Conservation (phyloP, 2,329 filamentous ascomycete species). For the Chaetomiaceae sp. region DNA sequence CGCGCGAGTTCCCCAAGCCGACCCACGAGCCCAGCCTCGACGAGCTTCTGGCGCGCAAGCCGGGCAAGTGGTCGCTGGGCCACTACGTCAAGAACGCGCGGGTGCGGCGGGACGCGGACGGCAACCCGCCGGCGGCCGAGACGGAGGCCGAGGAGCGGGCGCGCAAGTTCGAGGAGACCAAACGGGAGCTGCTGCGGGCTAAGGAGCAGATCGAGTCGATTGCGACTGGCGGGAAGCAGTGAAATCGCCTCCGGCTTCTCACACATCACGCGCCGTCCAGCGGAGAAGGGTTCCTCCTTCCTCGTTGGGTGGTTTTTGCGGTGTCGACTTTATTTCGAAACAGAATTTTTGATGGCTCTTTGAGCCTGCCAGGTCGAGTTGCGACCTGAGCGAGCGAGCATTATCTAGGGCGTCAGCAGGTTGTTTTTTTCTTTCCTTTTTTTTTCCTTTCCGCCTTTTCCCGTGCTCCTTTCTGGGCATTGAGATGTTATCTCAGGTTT, state of each 20-base stretch:
- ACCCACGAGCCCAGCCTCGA: constrained; percentile 37
- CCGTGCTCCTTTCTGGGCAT: neutral
- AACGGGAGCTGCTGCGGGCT: constrained; percentile 43
- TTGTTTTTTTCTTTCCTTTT: neutral
- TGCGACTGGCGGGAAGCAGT: too few relatives aligned
- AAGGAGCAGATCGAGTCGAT: constrained; percentile 24
- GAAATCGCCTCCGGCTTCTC: too few relatives aligned
- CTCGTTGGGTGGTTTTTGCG: too few relatives aligned
- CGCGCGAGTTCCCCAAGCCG: constrained; percentile 41
- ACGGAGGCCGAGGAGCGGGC: constrained; percentile 32
- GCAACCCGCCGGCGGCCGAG: neutral
- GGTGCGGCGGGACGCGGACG: neutral
- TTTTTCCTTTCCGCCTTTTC: neutral
- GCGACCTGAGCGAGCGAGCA: neutral
- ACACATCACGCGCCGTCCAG: too few relatives aligned
- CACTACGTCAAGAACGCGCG: constrained; percentile 32
- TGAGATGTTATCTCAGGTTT: neutral
- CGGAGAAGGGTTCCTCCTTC: too few relatives aligned
- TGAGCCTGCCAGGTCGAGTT: too few relatives aligned
- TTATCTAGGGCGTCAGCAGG: neutral
- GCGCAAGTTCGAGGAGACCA: constrained; percentile 43
- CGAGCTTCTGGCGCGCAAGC: constrained; percentile 41
- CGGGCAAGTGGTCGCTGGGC: constrained; percentile 39
- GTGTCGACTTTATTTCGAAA: too few relatives aligned
- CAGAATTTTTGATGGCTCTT: neutral